Percentiles rank a stretch among this genome's conserved stretches.
Conservation (phyloP, 2,329 filamentous ascomycete species). For the Calonectria pseudoreteaudii region DNA sequence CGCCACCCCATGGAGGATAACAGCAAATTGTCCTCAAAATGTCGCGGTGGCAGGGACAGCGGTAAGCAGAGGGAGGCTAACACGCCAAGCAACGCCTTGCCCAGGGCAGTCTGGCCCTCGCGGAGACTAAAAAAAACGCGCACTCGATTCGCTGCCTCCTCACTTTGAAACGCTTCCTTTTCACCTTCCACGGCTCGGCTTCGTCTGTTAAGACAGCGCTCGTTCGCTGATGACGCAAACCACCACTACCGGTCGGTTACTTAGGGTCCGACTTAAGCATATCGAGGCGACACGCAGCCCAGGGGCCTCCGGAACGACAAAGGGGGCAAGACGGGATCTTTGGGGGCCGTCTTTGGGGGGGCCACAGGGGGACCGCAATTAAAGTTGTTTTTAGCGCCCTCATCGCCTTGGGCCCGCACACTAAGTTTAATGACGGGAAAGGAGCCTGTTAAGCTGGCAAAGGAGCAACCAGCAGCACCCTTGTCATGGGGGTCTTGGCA, state of each 20-base stretch:
- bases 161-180: not conserved
- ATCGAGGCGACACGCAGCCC: not conserved
- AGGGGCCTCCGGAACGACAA: not conserved
- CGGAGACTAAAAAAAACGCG: not conserved
- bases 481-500: not conserved
- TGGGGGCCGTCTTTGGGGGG: not conserved
- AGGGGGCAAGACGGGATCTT: not conserved
- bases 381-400: constrained; percentile 6
- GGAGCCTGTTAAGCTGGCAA: not conserved
- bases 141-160: not conserved
- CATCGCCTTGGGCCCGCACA: not conserved
- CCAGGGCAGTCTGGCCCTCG: not conserved
- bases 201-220: not conserved
- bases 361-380: not conserved
- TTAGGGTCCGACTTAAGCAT: constrained; percentile 3
- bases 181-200: not conserved
- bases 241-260: not conserved
- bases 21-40: not conserved
- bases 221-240: not conserved
- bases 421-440: constrained; percentile 8
- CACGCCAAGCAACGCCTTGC: not conserved
- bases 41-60: not conserved
- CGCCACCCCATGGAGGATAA: not conserved
- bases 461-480: constrained; percentile 1
- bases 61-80: not conserved